Conservation (phyloP, 2,329 filamentous ascomycete species). For the Gnomoniopsis smithogilvyi region DNA sequence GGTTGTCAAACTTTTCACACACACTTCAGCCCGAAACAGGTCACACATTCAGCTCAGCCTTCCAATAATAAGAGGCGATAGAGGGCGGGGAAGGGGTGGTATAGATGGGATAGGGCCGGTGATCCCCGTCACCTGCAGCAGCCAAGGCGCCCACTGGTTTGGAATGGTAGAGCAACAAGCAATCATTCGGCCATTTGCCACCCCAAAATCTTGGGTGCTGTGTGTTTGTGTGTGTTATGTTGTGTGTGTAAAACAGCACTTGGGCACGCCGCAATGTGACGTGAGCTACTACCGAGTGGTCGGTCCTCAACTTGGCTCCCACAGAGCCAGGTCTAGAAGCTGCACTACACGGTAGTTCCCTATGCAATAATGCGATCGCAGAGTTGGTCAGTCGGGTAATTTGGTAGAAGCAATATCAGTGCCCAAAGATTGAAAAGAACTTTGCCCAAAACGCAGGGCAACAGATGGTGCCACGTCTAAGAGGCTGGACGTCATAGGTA, state of each 20-base stretch:
- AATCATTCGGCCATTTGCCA: neutral
- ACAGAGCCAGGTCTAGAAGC: neutral
- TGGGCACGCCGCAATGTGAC: neutral
- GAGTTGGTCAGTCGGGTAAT: neutral
- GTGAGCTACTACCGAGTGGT: neutral
- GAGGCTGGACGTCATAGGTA: neutral
- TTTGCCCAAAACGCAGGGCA: neutral
- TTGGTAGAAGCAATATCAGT: neutral
- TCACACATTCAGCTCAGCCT: no score
- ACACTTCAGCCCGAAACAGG: no score
- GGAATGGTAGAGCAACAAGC: neutral
- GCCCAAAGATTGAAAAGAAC: neutral
- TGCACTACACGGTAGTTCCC: neutral
- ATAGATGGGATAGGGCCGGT: neutral
- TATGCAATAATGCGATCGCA: neutral
- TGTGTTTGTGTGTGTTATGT: no score
- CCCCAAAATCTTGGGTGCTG: neutral
- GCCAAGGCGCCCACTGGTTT: neutral
- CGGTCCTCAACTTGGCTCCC: no score
- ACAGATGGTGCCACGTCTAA: neutral
- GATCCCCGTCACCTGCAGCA: neutral
- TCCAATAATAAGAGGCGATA: no score
- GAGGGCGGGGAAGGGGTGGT: neutral
- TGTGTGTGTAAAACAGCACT: neutral
- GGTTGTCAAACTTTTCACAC: neutral